Evolutionary conservation across 768 basidiomycete species (phyloP).

Genomic region (Hydnum rufescens): DNA sequence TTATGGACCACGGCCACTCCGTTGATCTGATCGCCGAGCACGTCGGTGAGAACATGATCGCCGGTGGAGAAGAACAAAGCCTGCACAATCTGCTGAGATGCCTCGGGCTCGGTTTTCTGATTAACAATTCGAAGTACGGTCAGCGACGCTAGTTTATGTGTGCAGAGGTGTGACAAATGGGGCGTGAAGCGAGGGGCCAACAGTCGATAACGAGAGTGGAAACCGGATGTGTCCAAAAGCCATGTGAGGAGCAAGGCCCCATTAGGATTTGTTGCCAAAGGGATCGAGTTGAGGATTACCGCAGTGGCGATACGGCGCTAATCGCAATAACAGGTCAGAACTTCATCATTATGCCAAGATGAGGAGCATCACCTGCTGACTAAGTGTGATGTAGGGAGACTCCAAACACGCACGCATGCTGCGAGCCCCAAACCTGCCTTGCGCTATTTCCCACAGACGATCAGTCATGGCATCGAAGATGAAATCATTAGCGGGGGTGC

Average conservation of each 20-base stretch:
- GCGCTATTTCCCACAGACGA: slow-evolving; percentile 95
- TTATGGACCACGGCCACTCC: slow-evolving; percentile 87
- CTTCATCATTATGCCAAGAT: neutral
- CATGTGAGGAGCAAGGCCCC: slow-evolving; percentile 90
- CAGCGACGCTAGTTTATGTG: slow-evolving; percentile 89
- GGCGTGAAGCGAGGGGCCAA: slow-evolving; percentile 92
- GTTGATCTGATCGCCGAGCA: slow-evolving; percentile 90
- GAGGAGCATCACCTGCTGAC: slow-evolving; percentile 39
- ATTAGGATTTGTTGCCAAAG: slow-evolving; percentile 92
- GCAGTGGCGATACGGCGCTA: slow-evolving; percentile 83
- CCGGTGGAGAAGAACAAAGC: slow-evolving; percentile 78
- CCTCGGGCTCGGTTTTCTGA: slow-evolving; percentile 82
- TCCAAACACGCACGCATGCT: slow-evolving; percentile 96
- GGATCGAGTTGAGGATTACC: slow-evolving; percentile 90
- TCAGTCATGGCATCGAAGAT: slow-evolving; percentile 97
- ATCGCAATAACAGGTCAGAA: neutral
- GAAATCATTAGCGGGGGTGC: slow-evolving; percentile 77
- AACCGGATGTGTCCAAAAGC: slow-evolving; percentile 85
- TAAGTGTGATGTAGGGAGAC: slow-evolving; percentile 65
- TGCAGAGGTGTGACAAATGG: slow-evolving; percentile 90
- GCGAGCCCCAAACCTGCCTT: slow-evolving; percentile 92
- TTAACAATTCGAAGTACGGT: slow-evolving; percentile 93
- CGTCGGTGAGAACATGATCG: slow-evolving; percentile 83
- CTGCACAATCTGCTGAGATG: slow-evolving; percentile 69
- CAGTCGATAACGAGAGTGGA: slow-evolving; percentile 88